Base-by-base conservation (phyloP, 495 filamentous ascomycete species). In the Neurospora hispaniola region DNA sequence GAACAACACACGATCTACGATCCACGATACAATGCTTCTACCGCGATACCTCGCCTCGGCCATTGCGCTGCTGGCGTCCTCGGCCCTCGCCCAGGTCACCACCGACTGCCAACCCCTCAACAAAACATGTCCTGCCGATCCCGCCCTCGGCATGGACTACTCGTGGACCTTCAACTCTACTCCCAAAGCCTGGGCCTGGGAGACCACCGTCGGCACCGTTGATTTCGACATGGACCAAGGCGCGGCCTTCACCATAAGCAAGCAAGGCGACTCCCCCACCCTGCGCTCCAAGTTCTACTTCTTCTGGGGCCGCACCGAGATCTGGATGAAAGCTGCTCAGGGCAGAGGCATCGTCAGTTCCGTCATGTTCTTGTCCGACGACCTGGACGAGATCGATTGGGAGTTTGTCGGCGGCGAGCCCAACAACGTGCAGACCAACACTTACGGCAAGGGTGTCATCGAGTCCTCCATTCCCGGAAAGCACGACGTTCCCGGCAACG, bases 311-410 rank as follows among this genome's bases (percentile, higher is more conserved):
- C 85, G 87, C 72, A 85, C 91, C 62, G 89, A 91, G 76, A 87
- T 94, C 46, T 84, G 83, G 71, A 86, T 94, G 85, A 90, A 94
- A 83, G 89, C 91, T 11, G 88, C 94, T 9, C 81, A 83, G 6
- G 94, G 94, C 23, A 83, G 82, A 18, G 94, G 94, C 74, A 89
- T 97, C 73, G 89, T 96, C 79, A 94, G 91, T 82, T 93, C 90
- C 72, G 89, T 94, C 70, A 93, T 96, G 48, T 84, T 95, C 76
- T 88, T 93, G 76, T 94, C 92, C 42, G 94, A 96, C 75, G 89
- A 92, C 75, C 85, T 96, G 23, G 94, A 97, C 78, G 94, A 97
- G 78, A 91, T 97, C 72, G 94, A 97, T 80, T 95, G 91, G 90
- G 94, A 95, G 79, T 94, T 92, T 83, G 86, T 93, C 23, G 92